Evolutionary conservation across 768 basidiomycete species (phyloP).

Genomic region (Podaxis pistillaris): DNA sequence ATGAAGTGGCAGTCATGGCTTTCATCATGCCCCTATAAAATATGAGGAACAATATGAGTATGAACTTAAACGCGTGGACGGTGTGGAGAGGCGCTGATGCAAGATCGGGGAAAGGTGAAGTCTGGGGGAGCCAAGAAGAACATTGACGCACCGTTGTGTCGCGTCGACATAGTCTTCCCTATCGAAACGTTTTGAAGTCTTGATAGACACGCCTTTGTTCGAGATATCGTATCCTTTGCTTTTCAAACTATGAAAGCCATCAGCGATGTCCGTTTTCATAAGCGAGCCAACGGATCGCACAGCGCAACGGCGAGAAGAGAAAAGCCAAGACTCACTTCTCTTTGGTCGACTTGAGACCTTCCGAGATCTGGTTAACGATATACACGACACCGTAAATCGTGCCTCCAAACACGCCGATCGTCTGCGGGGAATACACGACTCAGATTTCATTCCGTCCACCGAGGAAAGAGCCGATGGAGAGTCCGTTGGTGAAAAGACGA

Average conservation of each 20-base stretch:
- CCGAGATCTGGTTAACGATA: constrained; percentile 35
- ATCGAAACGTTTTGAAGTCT: constrained; percentile 58
- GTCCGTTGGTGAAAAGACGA: not conserved
- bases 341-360: constrained; percentile 48
- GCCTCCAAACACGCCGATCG: constrained; percentile 44
- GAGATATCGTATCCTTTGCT: constrained; percentile 56
- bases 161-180: constrained; percentile 69
- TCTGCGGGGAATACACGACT: constrained; percentile 32
- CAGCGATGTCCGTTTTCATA: not conserved
- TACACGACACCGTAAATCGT: constrained; percentile 41
- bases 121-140: not conserved
- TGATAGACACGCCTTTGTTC: constrained; percentile 60
- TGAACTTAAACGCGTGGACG: not conserved
- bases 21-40: constrained; percentile 50
- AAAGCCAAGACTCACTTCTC: constrained; percentile 42
- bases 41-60: not conserved
- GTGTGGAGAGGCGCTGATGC: not conserved
- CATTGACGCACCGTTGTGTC: constrained; percentile 58
- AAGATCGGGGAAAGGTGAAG: not conserved
- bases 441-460: not conserved
- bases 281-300: not conserved
- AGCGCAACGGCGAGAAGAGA: not conserved
- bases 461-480: not conserved
- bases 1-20: constrained; percentile 10
- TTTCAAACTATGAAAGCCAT: constrained; percentile 43